A percentile compares a stretch with the other conserved stretches of the same genome.
Evolutionary conservation across 2,329 filamentous ascomycete species (phyloP).

Genomic region (Zymoseptoria brevis): DNA sequence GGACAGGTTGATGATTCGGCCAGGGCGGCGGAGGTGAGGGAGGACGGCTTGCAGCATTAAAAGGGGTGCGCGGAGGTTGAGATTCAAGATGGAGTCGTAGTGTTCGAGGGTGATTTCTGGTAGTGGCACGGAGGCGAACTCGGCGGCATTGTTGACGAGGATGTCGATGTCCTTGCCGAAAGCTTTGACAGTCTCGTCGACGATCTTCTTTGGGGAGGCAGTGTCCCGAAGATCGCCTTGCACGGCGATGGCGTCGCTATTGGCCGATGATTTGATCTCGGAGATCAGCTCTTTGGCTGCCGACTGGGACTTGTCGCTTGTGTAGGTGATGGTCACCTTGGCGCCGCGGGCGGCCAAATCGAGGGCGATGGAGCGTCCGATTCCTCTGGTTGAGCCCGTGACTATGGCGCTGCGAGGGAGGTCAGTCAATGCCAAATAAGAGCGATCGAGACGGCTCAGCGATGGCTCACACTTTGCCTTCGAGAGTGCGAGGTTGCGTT

Average conservation of each 20-base stretch:
- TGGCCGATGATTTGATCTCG: conserved; percentile 30
- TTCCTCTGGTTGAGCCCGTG: conserved; percentile 44
- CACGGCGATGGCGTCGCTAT: conserved; percentile 31
- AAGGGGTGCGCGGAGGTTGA: conserved; percentile 50
- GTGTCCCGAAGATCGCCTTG: conserved; percentile 34
- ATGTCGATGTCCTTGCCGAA: conserved; percentile 38
- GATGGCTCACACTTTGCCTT: conserved; percentile 18
- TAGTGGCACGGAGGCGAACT: conserved; percentile 3
- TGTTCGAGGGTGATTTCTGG: conserved; percentile 41
- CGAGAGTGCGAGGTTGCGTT: conserved; percentile 12
- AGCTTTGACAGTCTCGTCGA: conserved; percentile 28
- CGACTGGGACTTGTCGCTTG: conserved; percentile 32
- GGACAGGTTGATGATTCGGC: conserved; percentile 53
- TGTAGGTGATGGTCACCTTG: conserved; percentile 39
- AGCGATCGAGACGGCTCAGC: not conserved
- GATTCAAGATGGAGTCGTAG: conserved; percentile 47
- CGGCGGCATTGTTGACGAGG: conserved; percentile 36
- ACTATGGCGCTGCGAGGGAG: conserved; percentile 38
- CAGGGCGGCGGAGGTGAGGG: conserved; percentile 41
- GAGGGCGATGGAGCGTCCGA: conserved; percentile 42
- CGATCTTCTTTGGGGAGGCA: conserved; percentile 31
- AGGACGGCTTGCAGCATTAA: conserved; percentile 48
- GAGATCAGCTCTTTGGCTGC: conserved; percentile 29
- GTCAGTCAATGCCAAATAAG: conserved; percentile 11
- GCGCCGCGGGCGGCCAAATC: conserved; percentile 43